Evolutionary conservation across 2,329 filamentous ascomycete species (phyloP).

Genomic region (Ophiostoma tasmaniense): DNA sequence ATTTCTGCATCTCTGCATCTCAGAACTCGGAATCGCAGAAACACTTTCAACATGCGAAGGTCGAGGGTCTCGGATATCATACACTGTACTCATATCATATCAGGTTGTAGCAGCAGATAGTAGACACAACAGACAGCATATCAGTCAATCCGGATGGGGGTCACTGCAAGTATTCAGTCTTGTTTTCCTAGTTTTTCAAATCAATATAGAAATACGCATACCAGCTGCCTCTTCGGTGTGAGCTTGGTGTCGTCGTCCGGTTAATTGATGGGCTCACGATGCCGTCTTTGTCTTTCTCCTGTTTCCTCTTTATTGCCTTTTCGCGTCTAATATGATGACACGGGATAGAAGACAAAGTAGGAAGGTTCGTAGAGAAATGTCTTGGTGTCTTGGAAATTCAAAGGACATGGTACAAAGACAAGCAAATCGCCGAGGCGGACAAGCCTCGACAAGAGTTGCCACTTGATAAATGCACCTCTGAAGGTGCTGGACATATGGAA

Average conservation of each 20-base stretch:
- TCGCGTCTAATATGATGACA: neutral
- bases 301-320: neutral
- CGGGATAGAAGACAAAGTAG: neutral
- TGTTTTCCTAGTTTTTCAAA: too few relatives aligned
- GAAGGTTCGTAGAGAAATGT: neutral
- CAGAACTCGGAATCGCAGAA: too few relatives aligned
- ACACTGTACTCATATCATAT: neutral
- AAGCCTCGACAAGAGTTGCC: neutral
- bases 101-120: neutral
- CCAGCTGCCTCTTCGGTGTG: neutral
- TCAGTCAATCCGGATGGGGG: neutral
- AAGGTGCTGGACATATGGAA: neutral
- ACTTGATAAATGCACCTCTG: neutral
- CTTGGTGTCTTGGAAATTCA: neutral
- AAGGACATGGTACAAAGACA: neutral
- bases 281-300: neutral
- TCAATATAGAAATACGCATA: too few relatives aligned
- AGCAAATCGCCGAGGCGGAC: neutral
- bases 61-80: neutral
- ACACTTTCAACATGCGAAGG: neutral
- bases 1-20: neutral
- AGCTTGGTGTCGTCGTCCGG: neutral
- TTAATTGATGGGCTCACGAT: neutral
- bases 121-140: neutral
- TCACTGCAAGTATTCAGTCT: too few relatives aligned